phyloP scores from a whole-genome alignment of 2,329 filamentous ascomycete species.

The Aspergillus fumigatus region DNA sequence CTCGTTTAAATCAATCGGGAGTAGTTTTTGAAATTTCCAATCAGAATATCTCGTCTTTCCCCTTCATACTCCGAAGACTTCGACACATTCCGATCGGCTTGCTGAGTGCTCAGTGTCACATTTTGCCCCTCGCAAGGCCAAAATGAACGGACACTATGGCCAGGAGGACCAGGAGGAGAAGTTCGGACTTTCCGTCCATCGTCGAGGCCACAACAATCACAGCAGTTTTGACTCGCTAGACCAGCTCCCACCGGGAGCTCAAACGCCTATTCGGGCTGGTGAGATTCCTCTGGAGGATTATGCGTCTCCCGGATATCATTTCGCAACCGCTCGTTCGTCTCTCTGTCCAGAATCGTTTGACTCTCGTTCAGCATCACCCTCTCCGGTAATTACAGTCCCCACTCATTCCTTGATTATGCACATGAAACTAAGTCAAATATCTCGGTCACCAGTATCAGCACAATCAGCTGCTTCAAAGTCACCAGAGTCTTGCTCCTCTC shows the following conservation, averaged over 20 bases:
- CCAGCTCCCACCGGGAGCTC: slow-evolving; percentile 12
- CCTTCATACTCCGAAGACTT: background rate
- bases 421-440: background rate
- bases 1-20: background rate
- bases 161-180: slow-evolving; percentile 24
- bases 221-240: slow-evolving; percentile 18
- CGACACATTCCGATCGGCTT: background rate
- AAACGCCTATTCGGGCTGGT: slow-evolving; percentile 21
- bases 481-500: slow-evolving; percentile 15
- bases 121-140: background rate
- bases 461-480: background rate
- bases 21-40: background rate
- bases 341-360: slow-evolving; percentile 21
- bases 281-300: slow-evolving; percentile 20
- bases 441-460: background rate
- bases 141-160: slow-evolving; percentile 13
- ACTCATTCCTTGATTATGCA: slow-evolving; percentile 9
- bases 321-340: slow-evolving; percentile 15
- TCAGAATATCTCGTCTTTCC: background rate
- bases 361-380: slow-evolving; percentile 28
- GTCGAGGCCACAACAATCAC: slow-evolving; percentile 9
- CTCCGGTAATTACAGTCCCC: slow-evolving; percentile 26
- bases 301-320: slow-evolving; percentile 17
- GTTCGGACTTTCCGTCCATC: slow-evolving; percentile 20
- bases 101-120: no score